A percentile compares a stretch with the other conserved stretches of the same genome.
These are phyloP conservation scores for Trifolium subterraneum DNA, from an alignment of 306 rosid species.

Conservation along the genomic window DNA sequence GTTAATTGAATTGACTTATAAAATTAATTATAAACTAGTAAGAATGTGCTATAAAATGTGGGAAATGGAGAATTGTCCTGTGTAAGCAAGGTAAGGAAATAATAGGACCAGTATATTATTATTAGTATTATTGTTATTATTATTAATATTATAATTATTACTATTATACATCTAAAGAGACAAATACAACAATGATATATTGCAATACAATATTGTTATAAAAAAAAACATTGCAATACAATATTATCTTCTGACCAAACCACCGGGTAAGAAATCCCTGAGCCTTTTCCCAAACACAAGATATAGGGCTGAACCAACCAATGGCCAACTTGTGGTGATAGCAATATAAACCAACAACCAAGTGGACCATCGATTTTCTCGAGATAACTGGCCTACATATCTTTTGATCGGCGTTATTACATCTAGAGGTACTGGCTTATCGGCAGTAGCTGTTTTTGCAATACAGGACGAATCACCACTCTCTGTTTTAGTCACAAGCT, in stretches of 20 bases:
- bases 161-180: slow-evolving; percentile 22
- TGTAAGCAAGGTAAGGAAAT: slow-evolving; percentile 14
- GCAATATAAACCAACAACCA: slow-evolving; percentile 86
- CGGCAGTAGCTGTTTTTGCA: slow-evolving; percentile 31
- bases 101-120: slow-evolving; percentile 2
- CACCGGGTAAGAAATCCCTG: slow-evolving; percentile 54
- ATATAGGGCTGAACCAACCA: slow-evolving; percentile 74
- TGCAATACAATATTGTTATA: slow-evolving; percentile 16
- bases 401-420: slow-evolving; percentile 52
- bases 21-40: no score
- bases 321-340: slow-evolving; percentile 80
- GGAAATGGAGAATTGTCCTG: slow-evolving; percentile 14
- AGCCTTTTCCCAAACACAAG: slow-evolving; percentile 63
- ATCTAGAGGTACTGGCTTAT: slow-evolving; percentile 43
- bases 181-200: slow-evolving; percentile 35
- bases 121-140: background rate
- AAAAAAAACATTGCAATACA: slow-evolving; percentile 1
- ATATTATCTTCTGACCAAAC: slow-evolving; percentile 56
- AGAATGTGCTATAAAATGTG: background rate
- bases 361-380: slow-evolving; percentile 61
- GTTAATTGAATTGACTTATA: no score
- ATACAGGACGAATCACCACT: slow-evolving; percentile 26
- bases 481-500: slow-evolving; percentile 41
- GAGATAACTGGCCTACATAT: slow-evolving; percentile 59
- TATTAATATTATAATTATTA: background rate